phyloP scores from a whole-genome alignment of 768 basidiomycete species.

The Tulasnella sp. region DNA sequence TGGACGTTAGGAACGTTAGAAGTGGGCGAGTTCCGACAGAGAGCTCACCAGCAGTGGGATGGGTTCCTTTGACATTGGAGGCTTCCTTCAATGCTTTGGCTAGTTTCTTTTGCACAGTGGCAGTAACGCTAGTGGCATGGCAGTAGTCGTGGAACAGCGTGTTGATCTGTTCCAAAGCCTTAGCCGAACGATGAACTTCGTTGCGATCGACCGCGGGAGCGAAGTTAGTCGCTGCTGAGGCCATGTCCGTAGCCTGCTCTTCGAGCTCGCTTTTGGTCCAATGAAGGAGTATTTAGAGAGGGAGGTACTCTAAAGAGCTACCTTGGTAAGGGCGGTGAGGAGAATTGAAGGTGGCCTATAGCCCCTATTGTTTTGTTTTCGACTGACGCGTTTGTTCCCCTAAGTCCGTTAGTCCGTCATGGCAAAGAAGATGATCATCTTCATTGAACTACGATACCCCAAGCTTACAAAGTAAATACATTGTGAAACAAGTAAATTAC shows the following conservation, averaged over 20 bases:
- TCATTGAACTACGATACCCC: background rate
- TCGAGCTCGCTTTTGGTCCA: background rate
- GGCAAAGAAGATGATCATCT: background rate
- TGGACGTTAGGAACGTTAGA: background rate
- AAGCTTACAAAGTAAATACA: conserved; percentile 1
- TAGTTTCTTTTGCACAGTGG: conserved; percentile 68
- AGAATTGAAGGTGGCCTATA: background rate
- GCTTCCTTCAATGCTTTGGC: conserved; percentile 66
- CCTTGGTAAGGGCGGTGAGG: background rate
- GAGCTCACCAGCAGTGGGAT: conserved; percentile 58
- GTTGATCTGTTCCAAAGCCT: conserved; percentile 65
- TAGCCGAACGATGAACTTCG: conserved; percentile 79
- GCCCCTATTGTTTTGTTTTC: conserved; percentile 10
- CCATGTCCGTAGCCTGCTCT: background rate
- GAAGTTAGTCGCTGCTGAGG: background rate
- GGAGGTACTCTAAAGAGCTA: background rate
- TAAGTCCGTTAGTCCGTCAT: background rate
- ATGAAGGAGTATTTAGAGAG: background rate
- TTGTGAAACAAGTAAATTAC: background rate
- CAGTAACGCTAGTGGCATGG: conserved; percentile 61
- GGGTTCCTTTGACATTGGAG: conserved; percentile 56
- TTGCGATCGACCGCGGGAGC: conserved; percentile 53
- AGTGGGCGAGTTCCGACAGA: background rate
- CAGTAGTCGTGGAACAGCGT: conserved; percentile 68
- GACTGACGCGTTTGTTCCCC: background rate